Base-by-base conservation (phyloP, 257 asterid species). In the Eucommia ulmoides region DNA sequence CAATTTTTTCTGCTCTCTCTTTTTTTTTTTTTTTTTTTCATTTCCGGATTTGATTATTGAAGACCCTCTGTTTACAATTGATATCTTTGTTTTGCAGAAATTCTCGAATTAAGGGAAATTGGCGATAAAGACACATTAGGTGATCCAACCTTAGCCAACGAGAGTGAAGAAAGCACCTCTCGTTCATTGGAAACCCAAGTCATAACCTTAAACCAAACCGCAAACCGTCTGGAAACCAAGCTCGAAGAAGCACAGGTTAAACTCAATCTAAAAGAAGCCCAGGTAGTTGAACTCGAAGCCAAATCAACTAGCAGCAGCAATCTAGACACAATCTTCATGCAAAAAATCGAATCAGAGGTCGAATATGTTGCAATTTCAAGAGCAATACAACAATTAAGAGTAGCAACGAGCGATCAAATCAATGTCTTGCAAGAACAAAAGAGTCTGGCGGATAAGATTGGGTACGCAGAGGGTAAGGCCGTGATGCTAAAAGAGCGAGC, bases 291-390 rank as follows among this genome's bases (percentile, higher is more conserved):
- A 59, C 61, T 65, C 5, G 70, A 65, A 52, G 57, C 55, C 60
- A 57, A 33, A 54, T 46, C 59, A 35, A 23, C 44, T 54, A n/a
- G 55, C 51, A 20, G 56, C 20, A 42, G 19, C 48, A 21, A 42
- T 1, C 48, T 72, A n/a, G 96, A 84, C 60, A 64, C 55, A 38
- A 60, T 74, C 57, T 80, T 74, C 20, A 82, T 45, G 78, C 83
- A 65, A 64, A 82, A 78, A 56, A 66, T 85, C 23, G 96, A 82
- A 82, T 78, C 82, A 8, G 96, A 82, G 62, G 84, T 89, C 23
- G 76, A 78, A 72, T 64, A 51, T 61, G 52, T 89, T 60, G 67
- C 61, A 14, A 56, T 81, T 53, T 67, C 84, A 55, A 54, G 68
- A 53, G 64, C 63, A 11, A 64, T 71, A 49, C 92, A 75, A 20